Evolutionary conservation across 2,329 filamentous ascomycete species (phyloP).

Genomic region (Trichoderma aggressivum): DNA sequence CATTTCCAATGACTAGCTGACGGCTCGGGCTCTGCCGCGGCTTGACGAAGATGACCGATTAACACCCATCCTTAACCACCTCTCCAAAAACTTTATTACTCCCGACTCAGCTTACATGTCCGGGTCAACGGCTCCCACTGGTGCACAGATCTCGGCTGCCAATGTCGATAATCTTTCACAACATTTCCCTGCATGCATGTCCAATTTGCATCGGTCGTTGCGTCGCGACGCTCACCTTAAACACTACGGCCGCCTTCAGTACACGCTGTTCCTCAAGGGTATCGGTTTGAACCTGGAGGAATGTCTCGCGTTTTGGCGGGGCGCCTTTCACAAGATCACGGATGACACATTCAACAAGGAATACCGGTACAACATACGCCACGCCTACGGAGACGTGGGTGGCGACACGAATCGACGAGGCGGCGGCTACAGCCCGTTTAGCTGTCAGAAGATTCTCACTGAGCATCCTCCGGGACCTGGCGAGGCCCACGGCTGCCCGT

Average conservation of each 20-base stretch:
- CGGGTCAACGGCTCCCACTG: slow-evolving; percentile 60
- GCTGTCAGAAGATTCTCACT: slow-evolving; percentile 90
- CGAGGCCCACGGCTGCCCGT: slow-evolving; percentile 94
- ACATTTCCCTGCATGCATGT: slow-evolving; percentile 93
- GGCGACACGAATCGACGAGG: slow-evolving; percentile 85
- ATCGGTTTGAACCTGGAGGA: slow-evolving; percentile 92
- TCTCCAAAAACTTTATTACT: slow-evolving; percentile 94
- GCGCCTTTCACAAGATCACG: slow-evolving; percentile 77
- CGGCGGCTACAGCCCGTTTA: slow-evolving; percentile 84
- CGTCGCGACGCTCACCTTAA: slow-evolving; percentile 88
- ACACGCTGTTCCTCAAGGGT: slow-evolving; percentile 94
- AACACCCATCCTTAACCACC: slow-evolving; percentile 62
- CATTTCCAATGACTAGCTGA: slow-evolving; percentile 56
- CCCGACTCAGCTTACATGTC: slow-evolving; percentile 77
- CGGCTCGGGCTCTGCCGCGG: slow-evolving; percentile 83
- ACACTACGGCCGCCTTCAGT: slow-evolving; percentile 89
- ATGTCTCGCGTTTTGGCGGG: slow-evolving; percentile 86
- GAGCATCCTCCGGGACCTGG: slow-evolving; percentile 84
- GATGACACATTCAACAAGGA: slow-evolving; percentile 97
- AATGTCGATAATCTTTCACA: slow-evolving; percentile 76
- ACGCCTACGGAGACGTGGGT: slow-evolving; percentile 90
- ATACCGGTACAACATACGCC: slow-evolving; percentile 95
- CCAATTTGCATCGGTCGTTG: slow-evolving; percentile 79
- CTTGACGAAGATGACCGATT: slow-evolving; percentile 96
- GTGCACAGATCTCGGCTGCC: slow-evolving; percentile 71